Evolutionary conservation across 768 basidiomycete species (phyloP), one percentile per base, ranked within the genome.

Genomic region (Suillus luteus): DNA sequence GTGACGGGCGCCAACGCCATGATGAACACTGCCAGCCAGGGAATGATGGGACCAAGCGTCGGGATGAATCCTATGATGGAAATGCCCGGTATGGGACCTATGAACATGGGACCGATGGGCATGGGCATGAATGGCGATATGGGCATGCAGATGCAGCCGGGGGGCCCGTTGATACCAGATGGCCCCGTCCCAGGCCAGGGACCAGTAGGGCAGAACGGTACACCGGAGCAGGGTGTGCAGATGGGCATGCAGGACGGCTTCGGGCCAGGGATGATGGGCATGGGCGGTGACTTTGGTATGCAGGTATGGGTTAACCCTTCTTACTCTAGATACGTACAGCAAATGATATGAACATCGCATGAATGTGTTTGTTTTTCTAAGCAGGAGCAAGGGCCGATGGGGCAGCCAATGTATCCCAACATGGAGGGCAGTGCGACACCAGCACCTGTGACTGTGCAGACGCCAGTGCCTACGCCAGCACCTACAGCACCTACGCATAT

Each of bases 1-100:
- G 91, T 94, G 86, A 89, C 91, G 9, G 88, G 90, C 19, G 86
- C 91, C 65, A 86, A 86, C 24, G 84, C 89, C 10, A 87, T 92
- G 84, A 90, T 92, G 90, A 82, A 82, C 22, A 85, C 80, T 64
- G 77, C 82, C 6, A 83, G 72, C 40, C 57, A 58, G 40, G 40
- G 57, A 41, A 86, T 88, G 85, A 84, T 88, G 85, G 82, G 72
- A 43, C 68, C 75, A 59, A 77, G 67, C 49, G 76, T 76, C 46
- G 82, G 83, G 33, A 82, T 84, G 76, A 86, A 85, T 55, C 82
- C 87, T 65, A 91, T 93, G 89, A 92, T 92, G 91, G 88, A 87
- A 70, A 93, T 93, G 85, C 79, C 80, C 60, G 82, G 83, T 63
- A 85, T 87, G 80, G 85, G 86, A 74, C 73, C 73, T 49, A 83